Conservation (phyloP, 179 eudicot species). For the Beta lomatogona region DNA sequence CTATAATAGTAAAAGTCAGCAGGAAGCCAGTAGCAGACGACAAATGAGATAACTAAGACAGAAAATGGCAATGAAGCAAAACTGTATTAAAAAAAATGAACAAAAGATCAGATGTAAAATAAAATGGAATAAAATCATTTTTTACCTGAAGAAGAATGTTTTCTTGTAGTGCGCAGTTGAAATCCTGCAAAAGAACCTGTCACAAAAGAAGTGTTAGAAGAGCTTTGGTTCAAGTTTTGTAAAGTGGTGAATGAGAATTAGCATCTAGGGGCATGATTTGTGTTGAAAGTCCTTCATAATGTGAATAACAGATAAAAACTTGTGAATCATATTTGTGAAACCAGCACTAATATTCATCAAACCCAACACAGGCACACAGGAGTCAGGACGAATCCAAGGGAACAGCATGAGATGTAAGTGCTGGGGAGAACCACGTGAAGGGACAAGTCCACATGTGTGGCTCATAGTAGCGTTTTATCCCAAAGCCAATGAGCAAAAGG, state of each 20-base stretch:
- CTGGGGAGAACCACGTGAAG: not conserved
- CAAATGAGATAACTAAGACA: not conserved
- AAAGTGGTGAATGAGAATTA: constrained; percentile 7
- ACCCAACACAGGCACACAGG: not conserved
- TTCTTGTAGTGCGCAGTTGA: constrained; percentile 97
- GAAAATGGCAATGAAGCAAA: not conserved
- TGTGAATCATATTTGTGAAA: too few relatives aligned
- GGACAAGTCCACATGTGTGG: not conserved
- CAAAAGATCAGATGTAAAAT: not conserved
- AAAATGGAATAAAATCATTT: constrained; percentile 2
- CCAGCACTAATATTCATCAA: not conserved
- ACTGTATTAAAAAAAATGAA: not conserved
- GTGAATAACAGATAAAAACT: not conserved
- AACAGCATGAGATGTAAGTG: not conserved
- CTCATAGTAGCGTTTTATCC: not conserved
- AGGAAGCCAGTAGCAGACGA: not conserved
- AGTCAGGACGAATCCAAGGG: not conserved
- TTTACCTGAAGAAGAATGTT: constrained; percentile 92
- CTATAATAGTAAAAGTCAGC: constrained; percentile 11
- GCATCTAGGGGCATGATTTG: not conserved
- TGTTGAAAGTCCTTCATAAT: not conserved
- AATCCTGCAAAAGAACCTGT: constrained; percentile 89
- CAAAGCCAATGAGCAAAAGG: not conserved
- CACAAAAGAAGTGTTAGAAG: constrained; percentile 21
- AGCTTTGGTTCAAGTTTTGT: not conserved